Conservation (phyloP, 345 rosid genomes). For the Geranium rotundifolium region DNA sequence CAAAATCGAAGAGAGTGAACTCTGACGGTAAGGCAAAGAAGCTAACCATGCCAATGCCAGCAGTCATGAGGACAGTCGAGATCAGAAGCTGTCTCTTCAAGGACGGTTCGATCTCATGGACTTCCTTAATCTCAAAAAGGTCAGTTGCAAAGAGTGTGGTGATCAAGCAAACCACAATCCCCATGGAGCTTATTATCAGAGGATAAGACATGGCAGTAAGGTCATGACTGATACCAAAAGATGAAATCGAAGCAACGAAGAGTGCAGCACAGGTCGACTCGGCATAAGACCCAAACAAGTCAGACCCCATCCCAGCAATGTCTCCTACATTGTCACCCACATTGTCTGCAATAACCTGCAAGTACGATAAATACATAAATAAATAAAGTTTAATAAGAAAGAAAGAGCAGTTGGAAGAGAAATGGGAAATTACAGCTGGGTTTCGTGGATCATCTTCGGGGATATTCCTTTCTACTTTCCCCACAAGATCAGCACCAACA, state of each 20-base stretch:
- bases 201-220: conserved; percentile 53
- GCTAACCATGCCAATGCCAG: conserved; percentile 42
- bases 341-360: conserved; percentile 63
- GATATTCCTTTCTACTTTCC: conserved; percentile 52
- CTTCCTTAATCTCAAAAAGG: conserved; percentile 39
- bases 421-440: conserved; percentile 37
- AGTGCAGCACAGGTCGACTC: conserved; percentile 67
- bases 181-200: conserved; percentile 47
- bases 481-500: conserved; percentile 67
- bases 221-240: conserved; percentile 44
- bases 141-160: conserved; percentile 65
- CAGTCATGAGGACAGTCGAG: conserved; percentile 62
- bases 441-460: conserved; percentile 66
- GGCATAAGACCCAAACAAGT: conserved; percentile 58
- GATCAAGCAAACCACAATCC: conserved; percentile 47
- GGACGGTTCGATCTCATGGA: conserved; percentile 43
- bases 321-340: conserved; percentile 74
- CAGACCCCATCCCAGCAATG: conserved; percentile 69
- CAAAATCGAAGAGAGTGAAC: conserved; percentile 52
- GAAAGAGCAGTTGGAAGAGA: neutral
- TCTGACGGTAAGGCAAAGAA: conserved; percentile 46
- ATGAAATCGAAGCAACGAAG: conserved; percentile 56
- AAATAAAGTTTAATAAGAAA: no score
- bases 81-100: conserved; percentile 53
- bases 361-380: no score